Conservation (phyloP, 305 asterid species). For the Fraxinus floribunda region DNA sequence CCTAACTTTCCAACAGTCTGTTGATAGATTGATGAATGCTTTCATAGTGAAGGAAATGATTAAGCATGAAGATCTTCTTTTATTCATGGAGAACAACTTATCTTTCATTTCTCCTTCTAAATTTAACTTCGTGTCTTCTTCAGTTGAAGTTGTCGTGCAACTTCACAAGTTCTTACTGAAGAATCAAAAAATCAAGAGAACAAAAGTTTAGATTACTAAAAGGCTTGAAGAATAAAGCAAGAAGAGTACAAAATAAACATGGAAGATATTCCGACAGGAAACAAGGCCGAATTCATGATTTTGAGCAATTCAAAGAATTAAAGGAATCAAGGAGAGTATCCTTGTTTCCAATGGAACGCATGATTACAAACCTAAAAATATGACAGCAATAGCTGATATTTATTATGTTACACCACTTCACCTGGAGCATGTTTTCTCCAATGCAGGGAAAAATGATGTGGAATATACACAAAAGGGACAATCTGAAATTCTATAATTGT, state of each 20-base stretch:
- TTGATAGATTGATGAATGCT: constrained; percentile 1
- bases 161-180: constrained; percentile 11
- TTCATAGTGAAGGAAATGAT: background rate
- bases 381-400: background rate
- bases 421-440: background rate
- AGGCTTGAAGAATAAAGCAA: background rate
- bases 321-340: background rate
- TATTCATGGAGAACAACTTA: background rate
- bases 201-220: background rate
- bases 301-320: background rate
- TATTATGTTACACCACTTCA: background rate
- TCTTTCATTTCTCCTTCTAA: background rate
- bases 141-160: constrained; percentile 5
- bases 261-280: background rate
- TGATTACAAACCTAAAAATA: background rate
- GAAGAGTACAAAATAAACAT: background rate
- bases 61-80: constrained; percentile 2
- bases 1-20: background rate
- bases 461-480: background rate
- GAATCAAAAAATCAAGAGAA: background rate
- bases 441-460: background rate
- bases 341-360: background rate
- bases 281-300: background rate
- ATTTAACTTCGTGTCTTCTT: background rate
- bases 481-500: background rate